A percentile compares a stretch with the other conserved stretches of the same genome.
Conservation (phyloP, 2,329 filamentous ascomycete species). For the Teratosphaeria viscida region DNA sequence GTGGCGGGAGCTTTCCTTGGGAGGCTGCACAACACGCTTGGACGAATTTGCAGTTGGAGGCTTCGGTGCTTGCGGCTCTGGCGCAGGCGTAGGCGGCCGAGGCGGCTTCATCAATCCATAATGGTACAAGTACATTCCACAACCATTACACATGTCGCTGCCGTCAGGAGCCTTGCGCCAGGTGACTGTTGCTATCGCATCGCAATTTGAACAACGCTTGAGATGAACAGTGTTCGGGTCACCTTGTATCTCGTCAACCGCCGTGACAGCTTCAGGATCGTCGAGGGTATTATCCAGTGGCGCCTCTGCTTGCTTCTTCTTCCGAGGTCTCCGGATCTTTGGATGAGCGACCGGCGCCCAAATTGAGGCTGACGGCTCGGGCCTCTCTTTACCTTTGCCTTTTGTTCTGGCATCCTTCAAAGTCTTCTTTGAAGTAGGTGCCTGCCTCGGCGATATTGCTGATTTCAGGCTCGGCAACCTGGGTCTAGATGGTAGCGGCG, state of each 20-base stretch:
- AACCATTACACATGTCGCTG: conserved; percentile 20
- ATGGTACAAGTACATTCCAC: conserved; percentile 20
- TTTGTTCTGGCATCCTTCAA: not conserved
- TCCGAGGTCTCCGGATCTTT: not conserved
- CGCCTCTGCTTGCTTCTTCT: not conserved
- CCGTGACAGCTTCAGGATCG: not conserved
- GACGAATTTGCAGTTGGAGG: conserved; percentile 10
- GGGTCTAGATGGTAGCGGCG: not conserved
- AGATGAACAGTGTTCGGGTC: not conserved
- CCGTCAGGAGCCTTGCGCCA: conserved; percentile 21
- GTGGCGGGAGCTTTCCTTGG: not conserved
- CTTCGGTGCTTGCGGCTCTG: not conserved
- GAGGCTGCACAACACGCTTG: conserved; percentile 1
- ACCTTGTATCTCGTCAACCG: not conserved
- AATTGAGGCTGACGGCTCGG: conserved; percentile 6
- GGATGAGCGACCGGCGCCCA: conserved; percentile 13
- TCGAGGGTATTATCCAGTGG: not conserved
- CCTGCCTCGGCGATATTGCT: conserved; percentile 3
- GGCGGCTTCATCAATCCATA: conserved; percentile 20
- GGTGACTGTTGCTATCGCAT: conserved; percentile 10
- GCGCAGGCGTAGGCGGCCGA: conserved; percentile 9
- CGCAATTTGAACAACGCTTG: conserved; percentile 20
- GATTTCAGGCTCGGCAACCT: not conserved
- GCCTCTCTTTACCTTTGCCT: not conserved
- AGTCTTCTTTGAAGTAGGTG: not conserved